Conservation (phyloP, 2,329 filamentous ascomycete genomes). For the Alternaria longipes region DNA sequence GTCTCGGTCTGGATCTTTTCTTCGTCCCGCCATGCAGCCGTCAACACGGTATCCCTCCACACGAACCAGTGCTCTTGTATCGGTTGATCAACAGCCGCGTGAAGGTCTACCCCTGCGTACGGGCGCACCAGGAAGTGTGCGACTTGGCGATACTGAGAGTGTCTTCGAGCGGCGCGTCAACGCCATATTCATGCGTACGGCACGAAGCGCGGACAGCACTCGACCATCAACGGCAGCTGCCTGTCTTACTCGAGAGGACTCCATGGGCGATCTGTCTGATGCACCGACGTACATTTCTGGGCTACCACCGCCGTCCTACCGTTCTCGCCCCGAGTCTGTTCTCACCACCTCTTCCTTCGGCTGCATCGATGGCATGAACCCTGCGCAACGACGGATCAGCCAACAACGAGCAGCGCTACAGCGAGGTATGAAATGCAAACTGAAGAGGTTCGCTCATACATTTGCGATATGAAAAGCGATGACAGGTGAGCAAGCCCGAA, state of each 20-base stretch:
- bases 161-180: slow-evolving; percentile 30
- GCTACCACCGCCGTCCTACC: slow-evolving; percentile 45
- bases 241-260: slow-evolving; percentile 35
- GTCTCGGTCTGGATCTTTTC: slow-evolving; percentile 20
- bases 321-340: slow-evolving; percentile 42
- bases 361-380: slow-evolving; percentile 46
- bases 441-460: slow-evolving; percentile 41
- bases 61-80: slow-evolving; percentile 6
- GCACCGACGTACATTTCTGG: slow-evolving; percentile 46
- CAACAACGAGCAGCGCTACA: slow-evolving; percentile 34
- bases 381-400: slow-evolving; percentile 37
- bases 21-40: slow-evolving; percentile 11
- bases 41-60: slow-evolving; percentile 15
- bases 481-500: background rate
- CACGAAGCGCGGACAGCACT: slow-evolving; percentile 19
- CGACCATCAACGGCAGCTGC: slow-evolving; percentile 28
- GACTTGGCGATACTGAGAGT: slow-evolving; percentile 23
- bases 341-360: slow-evolving; percentile 48
- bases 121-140: slow-evolving; percentile 23
- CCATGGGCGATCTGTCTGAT: slow-evolving; percentile 45
- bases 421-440: slow-evolving; percentile 37
- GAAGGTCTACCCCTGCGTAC: slow-evolving; percentile 12
- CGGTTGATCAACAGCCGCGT: slow-evolving; percentile 5
- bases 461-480: slow-evolving; percentile 24
- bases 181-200: slow-evolving; percentile 19